Evolutionary conservation across 1,284 basidiomycete genomes (phyloP), one percentile per base, ranked within the genome.

Genomic region (Puccinia coronata): DNA sequence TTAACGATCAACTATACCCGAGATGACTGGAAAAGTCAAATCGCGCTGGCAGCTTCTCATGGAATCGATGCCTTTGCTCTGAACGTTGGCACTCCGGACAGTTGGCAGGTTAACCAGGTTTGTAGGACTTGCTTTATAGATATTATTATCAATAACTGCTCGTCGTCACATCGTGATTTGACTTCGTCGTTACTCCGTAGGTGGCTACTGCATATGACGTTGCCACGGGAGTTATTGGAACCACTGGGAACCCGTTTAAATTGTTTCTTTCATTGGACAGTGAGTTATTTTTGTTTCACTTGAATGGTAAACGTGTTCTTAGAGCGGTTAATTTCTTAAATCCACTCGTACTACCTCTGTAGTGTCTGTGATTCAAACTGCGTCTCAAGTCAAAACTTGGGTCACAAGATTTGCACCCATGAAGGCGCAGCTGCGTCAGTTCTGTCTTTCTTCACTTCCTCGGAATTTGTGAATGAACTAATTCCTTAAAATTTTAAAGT

Each of bases 41-140:
- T 72, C 12, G 36, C 43, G 20, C 55, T 72, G 2, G 78, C 70
- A 25, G 69, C 69, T 18, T 43, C 55, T 18, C 69, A 72, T 73
- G 69, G 70, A n/a, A 72, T 71, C 14, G 70, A 80, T 51, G 78
- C 69, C 1, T 80, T 80, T 72, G 78, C 49, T 8, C 34, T 80
- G 51, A 80, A 80, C 47, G 78, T 80, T 16, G 78, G 78, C 12
- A n/a, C n/a, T 8, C 57, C 78, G n/a, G 78, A 51, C 14, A 23
- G 31, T 0, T 80, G 78, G 78, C 78, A 80, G 41, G 8, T 80
- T 20, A 51, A 80, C 11, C 78, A 80, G 47, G 78, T 80, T 51
- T 20, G 12, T 12, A 5, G 53, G n/a, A 25, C 34, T 53, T 31
- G 9, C 6, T 16, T 36, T 67, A 34, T 31, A 6, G 9, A 34